These are phyloP conservation scores for Penicillium silybi DNA, from an alignment of 495 filamentous ascomycete species.

Conservation along the genomic window DNA sequence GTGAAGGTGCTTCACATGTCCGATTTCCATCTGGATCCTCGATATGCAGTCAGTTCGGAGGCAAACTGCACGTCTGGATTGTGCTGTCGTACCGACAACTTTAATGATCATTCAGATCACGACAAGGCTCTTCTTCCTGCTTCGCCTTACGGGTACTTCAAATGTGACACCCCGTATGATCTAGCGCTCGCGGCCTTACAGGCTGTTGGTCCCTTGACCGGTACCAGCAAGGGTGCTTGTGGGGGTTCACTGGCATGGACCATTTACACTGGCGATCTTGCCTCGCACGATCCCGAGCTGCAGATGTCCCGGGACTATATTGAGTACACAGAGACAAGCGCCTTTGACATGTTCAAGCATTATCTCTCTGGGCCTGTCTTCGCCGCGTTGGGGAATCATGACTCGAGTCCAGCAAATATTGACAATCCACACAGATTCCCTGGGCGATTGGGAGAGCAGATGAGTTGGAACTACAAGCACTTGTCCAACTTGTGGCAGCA, in stretches of 20 bases:
- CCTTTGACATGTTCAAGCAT: slow-evolving; percentile 51
- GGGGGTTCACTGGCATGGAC: slow-evolving; percentile 44
- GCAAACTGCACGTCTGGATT: slow-evolving; percentile 51
- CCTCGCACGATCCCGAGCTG: slow-evolving; percentile 47
- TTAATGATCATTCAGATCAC: slow-evolving; percentile 26
- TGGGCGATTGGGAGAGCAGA: slow-evolving; percentile 49
- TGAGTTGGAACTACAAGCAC: slow-evolving; percentile 54
- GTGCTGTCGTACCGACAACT: slow-evolving; percentile 50
- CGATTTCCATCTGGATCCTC: slow-evolving; percentile 58
- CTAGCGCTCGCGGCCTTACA: slow-evolving; percentile 54
- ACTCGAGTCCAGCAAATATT: slow-evolving; percentile 48
- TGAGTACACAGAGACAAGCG: slow-evolving; percentile 47
- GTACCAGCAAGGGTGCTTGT: slow-evolving; percentile 36
- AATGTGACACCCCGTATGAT: slow-evolving; percentile 58
- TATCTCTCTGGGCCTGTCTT: slow-evolving; percentile 56
- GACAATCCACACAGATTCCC: slow-evolving; percentile 50
- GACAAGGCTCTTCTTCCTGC: slow-evolving; percentile 42
- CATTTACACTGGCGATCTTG: slow-evolving; percentile 55
- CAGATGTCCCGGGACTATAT: slow-evolving; percentile 46
- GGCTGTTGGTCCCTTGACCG: slow-evolving; percentile 54
- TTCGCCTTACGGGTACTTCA: slow-evolving; percentile 50
- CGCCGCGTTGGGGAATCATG: slow-evolving; percentile 53
- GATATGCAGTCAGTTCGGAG: slow-evolving; percentile 52
- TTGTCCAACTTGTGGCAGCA: slow-evolving; percentile 49
- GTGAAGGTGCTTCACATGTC: slow-evolving; percentile 59